Evolutionary conservation across 257 asterid genomes (phyloP).

Genomic region (Thymus quinquecostatus): DNA sequence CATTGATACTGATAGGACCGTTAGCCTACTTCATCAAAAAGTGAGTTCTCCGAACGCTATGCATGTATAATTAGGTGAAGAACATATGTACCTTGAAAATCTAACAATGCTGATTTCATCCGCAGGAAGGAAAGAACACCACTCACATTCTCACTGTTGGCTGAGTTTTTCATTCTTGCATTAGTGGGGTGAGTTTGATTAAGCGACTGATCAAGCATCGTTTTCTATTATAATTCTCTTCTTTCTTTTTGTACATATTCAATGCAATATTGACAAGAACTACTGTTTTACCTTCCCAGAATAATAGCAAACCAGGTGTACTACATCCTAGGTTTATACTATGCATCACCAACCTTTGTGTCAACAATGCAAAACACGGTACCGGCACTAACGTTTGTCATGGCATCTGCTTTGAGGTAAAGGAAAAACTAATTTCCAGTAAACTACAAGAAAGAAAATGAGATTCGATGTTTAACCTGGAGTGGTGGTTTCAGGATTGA

Average conservation of each 20-base stretch:
- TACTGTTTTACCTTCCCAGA: slow-evolving; percentile 34
- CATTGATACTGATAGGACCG: slow-evolving; percentile 71
- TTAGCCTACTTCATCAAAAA: slow-evolving; percentile 79
- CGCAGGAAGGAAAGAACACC: slow-evolving; percentile 87
- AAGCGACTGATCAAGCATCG: neutral
- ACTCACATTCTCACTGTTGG: slow-evolving; percentile 72
- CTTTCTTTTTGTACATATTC: neutral
- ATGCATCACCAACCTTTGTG: slow-evolving; percentile 85
- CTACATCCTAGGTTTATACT: slow-evolving; percentile 73
- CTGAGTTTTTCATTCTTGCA: slow-evolving; percentile 78
- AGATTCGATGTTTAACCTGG: neutral
- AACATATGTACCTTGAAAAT: neutral
- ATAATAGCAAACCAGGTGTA: slow-evolving; percentile 91
- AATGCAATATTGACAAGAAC: neutral
- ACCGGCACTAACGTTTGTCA: slow-evolving; percentile 76
- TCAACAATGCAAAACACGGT: slow-evolving; percentile 93
- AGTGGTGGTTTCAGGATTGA: slow-evolving; percentile 51
- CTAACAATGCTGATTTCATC: slow-evolving; percentile 6
- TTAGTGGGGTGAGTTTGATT: slow-evolving; percentile 61
- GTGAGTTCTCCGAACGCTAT: slow-evolving; percentile 40
- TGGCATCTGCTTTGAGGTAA: slow-evolving; percentile 64
- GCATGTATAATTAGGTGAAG: neutral
- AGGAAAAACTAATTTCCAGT: neutral
- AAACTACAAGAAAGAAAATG: neutral
- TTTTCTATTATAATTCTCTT: neutral